These are phyloP conservation scores for Coemansia sp. DNA, from an alignment of 192 early-diverging fungal genomes.

Conservation along the genomic window DNA sequence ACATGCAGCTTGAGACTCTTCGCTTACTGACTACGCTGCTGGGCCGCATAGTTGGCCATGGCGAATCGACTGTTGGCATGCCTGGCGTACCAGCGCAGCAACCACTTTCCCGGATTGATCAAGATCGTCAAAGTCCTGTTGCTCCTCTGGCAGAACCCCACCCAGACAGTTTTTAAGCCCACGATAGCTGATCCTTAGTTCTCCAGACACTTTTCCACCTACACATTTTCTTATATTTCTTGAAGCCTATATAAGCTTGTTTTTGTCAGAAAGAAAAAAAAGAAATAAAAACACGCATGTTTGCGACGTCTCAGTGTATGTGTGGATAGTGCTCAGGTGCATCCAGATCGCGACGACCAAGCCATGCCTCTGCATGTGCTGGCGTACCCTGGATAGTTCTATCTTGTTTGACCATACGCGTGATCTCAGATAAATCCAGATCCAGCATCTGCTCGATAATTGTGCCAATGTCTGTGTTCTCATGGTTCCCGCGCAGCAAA, in stretches of 20 bases:
- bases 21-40: constrained; percentile 28
- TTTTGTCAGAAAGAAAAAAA: neutral
- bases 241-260: neutral
- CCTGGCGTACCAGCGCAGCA: neutral
- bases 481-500: constrained; percentile 72
- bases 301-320: constrained; percentile 6
- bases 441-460: constrained; percentile 65
- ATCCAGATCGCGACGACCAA: constrained; percentile 48
- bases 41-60: constrained; percentile 19
- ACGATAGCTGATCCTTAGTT: neutral
- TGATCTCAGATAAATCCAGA: constrained; percentile 63
- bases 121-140: neutral
- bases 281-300: neutral
- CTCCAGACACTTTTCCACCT: neutral
- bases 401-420: constrained; percentile 57
- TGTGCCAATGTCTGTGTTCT: constrained; percentile 82
- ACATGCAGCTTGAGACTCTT: constrained; percentile 40
- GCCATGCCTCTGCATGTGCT: constrained; percentile 32
- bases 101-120: neutral
- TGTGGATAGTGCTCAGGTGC: constrained; percentile 40
- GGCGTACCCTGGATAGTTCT: constrained; percentile 31
- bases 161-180: neutral
- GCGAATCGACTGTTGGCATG: neutral
- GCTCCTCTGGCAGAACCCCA: neutral
- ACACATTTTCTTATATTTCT: neutral